Evolutionary conservation across 1,139 yeast genomes (phyloP).

Genomic region (Yamadazyma songkhlaensis): DNA sequence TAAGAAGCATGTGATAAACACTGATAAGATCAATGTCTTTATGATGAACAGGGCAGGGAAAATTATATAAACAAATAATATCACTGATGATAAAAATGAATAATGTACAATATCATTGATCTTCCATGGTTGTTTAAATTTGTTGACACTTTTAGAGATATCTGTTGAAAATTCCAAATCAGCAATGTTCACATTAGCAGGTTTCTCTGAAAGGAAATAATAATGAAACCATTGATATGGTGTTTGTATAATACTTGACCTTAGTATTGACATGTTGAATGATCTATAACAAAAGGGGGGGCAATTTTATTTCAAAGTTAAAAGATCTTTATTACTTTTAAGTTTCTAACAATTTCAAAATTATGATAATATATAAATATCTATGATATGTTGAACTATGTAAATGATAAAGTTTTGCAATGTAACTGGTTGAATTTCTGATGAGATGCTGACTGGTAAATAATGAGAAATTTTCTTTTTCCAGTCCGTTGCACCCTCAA

Average conservation of each 20-base stretch:
- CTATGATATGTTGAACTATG: neutral
- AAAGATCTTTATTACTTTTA: neutral
- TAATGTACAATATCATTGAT: constrained; percentile 50
- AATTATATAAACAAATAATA: constrained; percentile 50
- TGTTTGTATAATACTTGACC: constrained; percentile 33
- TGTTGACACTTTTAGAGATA: constrained; percentile 46
- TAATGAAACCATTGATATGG: constrained; percentile 47
- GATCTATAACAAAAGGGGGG: no score
- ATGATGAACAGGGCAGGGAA: constrained; percentile 50
- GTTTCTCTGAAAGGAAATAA: constrained; percentile 59
- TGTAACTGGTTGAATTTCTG: neutral
- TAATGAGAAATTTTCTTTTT: constrained; percentile 1
- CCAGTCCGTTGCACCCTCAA: neutral
- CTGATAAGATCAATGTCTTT: constrained; percentile 41
- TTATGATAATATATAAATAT: no score
- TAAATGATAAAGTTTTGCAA: neutral
- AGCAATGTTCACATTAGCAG: constrained; percentile 51
- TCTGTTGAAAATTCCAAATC: constrained; percentile 61
- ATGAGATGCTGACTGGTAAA: constrained; percentile 2
- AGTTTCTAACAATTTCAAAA: no score
- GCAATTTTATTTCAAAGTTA: no score
- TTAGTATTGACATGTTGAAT: constrained; percentile 22
- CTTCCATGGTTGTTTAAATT: constrained; percentile 51
- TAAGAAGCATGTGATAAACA: constrained; percentile 43
- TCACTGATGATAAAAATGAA: constrained; percentile 45